Evolutionary conservation across 2,329 filamentous ascomycete genomes (phyloP).

Genomic region (Neofusicoccum kwambonambiense): DNA sequence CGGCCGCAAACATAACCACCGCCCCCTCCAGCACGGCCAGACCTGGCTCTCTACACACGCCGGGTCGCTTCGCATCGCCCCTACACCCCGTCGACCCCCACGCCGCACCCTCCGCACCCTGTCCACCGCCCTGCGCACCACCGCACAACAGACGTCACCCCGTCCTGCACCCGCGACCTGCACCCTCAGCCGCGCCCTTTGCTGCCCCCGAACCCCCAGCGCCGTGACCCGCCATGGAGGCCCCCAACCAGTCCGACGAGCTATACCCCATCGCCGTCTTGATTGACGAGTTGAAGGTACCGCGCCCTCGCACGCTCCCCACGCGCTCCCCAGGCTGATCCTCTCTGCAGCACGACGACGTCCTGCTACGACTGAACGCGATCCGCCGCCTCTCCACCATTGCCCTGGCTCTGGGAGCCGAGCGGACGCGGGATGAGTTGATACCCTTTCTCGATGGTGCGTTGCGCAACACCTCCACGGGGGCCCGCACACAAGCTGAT

Average conservation of each 20-base stretch:
- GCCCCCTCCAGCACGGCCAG: constrained; percentile 8
- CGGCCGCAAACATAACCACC: constrained; percentile 19
- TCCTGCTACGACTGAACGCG: constrained; percentile 94
- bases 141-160: constrained; percentile 18
- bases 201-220: constrained; percentile 32
- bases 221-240: constrained; percentile 65
- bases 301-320: constrained; percentile 23
- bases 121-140: constrained; percentile 15
- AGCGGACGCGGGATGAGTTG: constrained; percentile 96
- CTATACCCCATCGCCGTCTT: constrained; percentile 99
- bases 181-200: constrained; percentile 9
- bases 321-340: constrained; percentile 19
- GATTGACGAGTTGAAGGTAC: constrained; percentile 98
- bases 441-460: constrained; percentile 98
- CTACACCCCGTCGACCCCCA: not conserved
- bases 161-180: constrained; percentile 10
- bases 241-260: constrained; percentile 90
- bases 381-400: constrained; percentile 98
- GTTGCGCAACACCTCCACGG: constrained; percentile 36
- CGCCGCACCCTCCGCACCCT: constrained; percentile 9
- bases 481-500: constrained; percentile 20
- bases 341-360: constrained; percentile 81
- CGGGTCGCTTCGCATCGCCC: constrained; percentile 17
- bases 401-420: constrained; percentile 89
- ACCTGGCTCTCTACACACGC: constrained; percentile 9